These are phyloP conservation scores for Xerocomellus chrysenteron DNA, from an alignment of 768 basidiomycete genomes.

Conservation along the genomic window DNA sequence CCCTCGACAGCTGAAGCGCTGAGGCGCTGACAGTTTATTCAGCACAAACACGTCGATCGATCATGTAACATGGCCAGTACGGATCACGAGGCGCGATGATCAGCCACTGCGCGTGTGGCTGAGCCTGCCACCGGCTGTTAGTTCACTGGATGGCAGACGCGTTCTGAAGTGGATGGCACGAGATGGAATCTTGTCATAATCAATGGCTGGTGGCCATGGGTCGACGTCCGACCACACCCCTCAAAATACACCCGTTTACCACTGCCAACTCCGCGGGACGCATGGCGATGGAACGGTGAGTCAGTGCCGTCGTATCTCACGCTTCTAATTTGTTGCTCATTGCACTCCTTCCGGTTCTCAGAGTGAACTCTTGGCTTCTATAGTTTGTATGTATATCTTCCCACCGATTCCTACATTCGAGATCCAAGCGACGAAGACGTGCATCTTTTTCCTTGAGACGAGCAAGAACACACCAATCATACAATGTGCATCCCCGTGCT, in stretches of 20 bases:
- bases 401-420: neutral
- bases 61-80: neutral
- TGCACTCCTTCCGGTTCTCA: neutral
- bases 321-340: conserved; percentile 6
- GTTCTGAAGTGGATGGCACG: neutral
- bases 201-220: neutral
- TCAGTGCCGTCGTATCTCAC: neutral
- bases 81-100: neutral
- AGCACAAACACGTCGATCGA: neutral
- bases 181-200: neutral
- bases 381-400: neutral
- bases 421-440: neutral
- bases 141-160: neutral
- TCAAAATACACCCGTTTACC: neutral
- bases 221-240: neutral
- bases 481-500: neutral
- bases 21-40: neutral
- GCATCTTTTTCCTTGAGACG: neutral
- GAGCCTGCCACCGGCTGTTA: neutral
- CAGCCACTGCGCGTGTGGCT: neutral
- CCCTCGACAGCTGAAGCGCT: neutral
- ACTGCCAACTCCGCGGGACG: conserved; percentile 3
- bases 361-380: neutral
- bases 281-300: neutral
- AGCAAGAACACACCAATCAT: too few relatives aligned